phyloP scores from a whole-genome alignment of 2,329 filamentous ascomycete species.

The Colletotrichum caudatum region DNA sequence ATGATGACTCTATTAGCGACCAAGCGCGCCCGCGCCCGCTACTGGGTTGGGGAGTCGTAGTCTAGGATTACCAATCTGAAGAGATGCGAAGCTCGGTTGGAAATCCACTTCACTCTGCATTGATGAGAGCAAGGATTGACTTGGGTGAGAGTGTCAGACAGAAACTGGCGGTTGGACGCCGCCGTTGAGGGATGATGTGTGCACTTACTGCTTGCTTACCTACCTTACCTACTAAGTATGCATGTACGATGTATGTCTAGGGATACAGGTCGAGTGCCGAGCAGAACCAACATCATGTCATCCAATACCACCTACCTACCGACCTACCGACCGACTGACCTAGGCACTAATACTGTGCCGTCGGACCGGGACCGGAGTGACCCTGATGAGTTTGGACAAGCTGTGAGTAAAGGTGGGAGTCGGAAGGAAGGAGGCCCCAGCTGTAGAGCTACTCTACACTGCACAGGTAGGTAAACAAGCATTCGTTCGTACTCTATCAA shows the following conservation, averaged over 20 bases:
- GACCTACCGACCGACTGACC: no score
- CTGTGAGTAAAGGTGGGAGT: constrained; percentile 8
- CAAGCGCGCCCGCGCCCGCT: constrained; percentile 13
- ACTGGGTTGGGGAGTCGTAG: constrained; percentile 2
- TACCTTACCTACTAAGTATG: no score
- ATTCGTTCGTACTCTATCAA: not conserved
- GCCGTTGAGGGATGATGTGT: not conserved
- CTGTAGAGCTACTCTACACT: not conserved
- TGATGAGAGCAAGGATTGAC: not conserved
- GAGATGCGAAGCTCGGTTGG: not conserved
- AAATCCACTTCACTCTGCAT: not conserved
- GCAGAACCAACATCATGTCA: not conserved
- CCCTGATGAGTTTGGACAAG: constrained; percentile 7
- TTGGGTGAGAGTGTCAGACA: not conserved
- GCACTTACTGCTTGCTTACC: not conserved
- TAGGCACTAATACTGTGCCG: no score
- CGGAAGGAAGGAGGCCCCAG: not conserved
- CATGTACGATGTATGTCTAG: no score
- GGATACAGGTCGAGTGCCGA: not conserved
- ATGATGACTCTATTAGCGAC: constrained; percentile 28
- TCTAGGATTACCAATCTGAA: constrained; percentile 24
- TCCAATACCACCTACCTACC: no score
- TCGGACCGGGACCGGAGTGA: not conserved
- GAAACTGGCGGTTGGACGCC: not conserved
- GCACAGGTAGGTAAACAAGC: no score